Evolutionary conservation across 192 early-diverging fungal genomes (phyloP).

Genomic region (Entomortierella parvispora): DNA sequence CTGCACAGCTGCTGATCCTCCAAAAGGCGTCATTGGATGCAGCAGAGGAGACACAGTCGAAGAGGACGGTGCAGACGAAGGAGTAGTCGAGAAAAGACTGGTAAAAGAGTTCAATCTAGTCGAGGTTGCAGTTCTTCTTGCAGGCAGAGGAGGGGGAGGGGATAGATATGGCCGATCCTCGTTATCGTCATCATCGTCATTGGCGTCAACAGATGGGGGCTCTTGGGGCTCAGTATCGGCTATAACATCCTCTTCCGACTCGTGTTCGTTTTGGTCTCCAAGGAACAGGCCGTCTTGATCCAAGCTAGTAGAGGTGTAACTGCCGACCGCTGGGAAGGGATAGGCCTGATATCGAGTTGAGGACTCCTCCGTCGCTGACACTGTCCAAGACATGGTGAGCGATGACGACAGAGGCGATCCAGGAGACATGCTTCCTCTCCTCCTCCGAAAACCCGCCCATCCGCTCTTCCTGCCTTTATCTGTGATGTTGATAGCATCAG

Average conservation of each 20-base stretch:
- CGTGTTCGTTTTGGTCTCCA: not conserved
- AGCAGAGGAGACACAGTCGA: not conserved
- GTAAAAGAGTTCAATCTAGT: conserved; percentile 3
- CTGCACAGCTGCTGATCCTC: no score
- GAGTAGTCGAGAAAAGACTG: not conserved
- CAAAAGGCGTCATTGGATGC: no score
- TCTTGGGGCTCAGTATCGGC: no score
- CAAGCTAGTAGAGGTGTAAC: not conserved
- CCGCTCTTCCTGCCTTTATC: not conserved
- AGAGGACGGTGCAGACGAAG: not conserved
- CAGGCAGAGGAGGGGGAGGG: not conserved
- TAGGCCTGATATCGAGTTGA: not conserved
- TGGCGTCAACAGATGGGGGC: no score
- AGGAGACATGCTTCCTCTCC: conserved; percentile 10
- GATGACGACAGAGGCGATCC: conserved; percentile 2
- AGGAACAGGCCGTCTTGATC: not conserved
- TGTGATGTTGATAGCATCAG: not conserved
- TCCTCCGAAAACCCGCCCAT: not conserved
- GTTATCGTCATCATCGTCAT: conserved; percentile 1
- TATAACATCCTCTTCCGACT: not conserved
- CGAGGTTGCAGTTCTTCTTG: not conserved
- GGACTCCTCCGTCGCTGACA: not conserved
- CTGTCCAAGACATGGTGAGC: not conserved
- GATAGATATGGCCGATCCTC: no score
- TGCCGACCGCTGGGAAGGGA: conserved; percentile 13